Evolutionary conservation across 257 asterid species (phyloP), one percentile per base, ranked within the genome.

Genomic region (Rauvolfia tetraphylla): DNA sequence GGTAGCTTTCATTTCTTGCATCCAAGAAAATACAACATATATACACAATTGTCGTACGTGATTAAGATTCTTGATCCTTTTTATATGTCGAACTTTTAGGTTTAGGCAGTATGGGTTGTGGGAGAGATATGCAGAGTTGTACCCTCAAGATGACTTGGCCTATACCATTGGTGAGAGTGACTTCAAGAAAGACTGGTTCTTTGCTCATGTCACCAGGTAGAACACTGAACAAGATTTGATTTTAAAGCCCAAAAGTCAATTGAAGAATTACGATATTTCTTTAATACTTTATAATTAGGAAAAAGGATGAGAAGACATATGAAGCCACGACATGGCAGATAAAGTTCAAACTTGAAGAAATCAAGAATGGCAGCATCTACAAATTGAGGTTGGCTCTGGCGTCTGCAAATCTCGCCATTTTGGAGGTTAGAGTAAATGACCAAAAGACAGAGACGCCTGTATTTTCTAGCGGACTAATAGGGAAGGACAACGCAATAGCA

Each of bases 81-180:
- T 41, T 49, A 1, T 3, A 13, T 20, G 59, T 44, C 49, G 3
- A 1, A n/a, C 6, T 76, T 36, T 20, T 76, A 83, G 86, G 75
- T 83, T 80, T 59, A 81, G 85, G 57, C 85, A 84, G 73, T 84
- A 84, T 81, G 87, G 87, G 27, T 68, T 84, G 18, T 84, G 87
- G 87, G 81, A 78, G 77, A 77, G 87, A 33, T 84, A 84, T 31
- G 49, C 81, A 53, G 85, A 81, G 65, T 14, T 78, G 48, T 84
- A 84, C 33, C 81, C 87, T 18, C 2, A 71, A 2, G 59, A 72
- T 66, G 85, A 84, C 56, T 23, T 84, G 29, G 62, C 71, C 0
- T 84, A 78, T 56, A 81, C 57, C 41, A 39, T 84, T 78, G 85
- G 85, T 34, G 13, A 33, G 18, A 81, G 83, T 66, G 69, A 84